Evolutionary conservation across 129 eudicot species (phyloP).

Genomic region (Solidago caesia): DNA sequence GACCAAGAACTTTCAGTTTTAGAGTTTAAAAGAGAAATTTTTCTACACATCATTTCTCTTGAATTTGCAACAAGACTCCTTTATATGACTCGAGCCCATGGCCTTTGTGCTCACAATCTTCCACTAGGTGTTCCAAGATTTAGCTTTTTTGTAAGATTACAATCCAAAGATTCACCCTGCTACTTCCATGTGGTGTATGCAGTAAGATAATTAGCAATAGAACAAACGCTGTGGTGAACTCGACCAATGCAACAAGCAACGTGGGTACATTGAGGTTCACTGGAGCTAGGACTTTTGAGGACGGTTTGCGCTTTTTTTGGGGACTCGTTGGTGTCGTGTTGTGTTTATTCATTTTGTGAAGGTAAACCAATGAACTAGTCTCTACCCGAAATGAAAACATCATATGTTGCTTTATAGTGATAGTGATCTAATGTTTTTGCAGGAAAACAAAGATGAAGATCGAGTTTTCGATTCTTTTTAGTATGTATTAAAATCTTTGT

Average conservation of each 20-base stretch:
- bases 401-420: slow-evolving; percentile 21
- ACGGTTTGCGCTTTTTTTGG: slow-evolving; percentile 29
- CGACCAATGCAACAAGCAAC: slow-evolving; percentile 60
- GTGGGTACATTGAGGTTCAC: slow-evolving; percentile 38
- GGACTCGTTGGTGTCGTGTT: slow-evolving; percentile 35
- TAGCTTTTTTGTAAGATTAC: slow-evolving; percentile 3
- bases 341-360: slow-evolving; percentile 40
- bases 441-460: slow-evolving; percentile 27
- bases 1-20: background rate
- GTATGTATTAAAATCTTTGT: slow-evolving; percentile 33
- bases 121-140: background rate
- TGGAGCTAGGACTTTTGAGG: slow-evolving; percentile 23
- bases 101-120: background rate
- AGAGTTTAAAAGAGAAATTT: background rate
- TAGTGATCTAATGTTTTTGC: slow-evolving; percentile 15
- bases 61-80: background rate
- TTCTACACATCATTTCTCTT: background rate
- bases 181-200: slow-evolving; percentile 31
- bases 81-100: background rate
- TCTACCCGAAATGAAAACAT: slow-evolving; percentile 14
- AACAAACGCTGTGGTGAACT: slow-evolving; percentile 56
- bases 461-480: slow-evolving; percentile 26
- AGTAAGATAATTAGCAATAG: slow-evolving; percentile 66
- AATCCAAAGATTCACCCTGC: slow-evolving; percentile 1
- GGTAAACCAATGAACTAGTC: slow-evolving; percentile 31